Base-by-base conservation (phyloP, 75 land plant genomes). In the Picea sitchensis region DNA sequence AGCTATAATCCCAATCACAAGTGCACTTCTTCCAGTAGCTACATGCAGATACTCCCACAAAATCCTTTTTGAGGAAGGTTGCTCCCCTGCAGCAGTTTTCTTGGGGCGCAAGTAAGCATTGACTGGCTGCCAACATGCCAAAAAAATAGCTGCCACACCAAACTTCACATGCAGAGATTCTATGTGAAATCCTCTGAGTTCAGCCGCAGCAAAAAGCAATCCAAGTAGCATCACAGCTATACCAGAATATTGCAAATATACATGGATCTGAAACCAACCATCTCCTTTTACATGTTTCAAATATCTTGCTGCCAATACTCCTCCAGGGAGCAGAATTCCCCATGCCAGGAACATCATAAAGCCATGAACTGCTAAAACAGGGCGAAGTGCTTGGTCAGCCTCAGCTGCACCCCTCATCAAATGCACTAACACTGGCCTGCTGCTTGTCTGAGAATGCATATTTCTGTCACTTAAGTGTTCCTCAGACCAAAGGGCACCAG, bases 291-390 rank as follows among this genome's bases (percentile, higher is more conserved):
- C 77, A 83, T 95, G 99, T 79, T 92, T 98, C 74, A 98, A 73
- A 72, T 97, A 98, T 69, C 99, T 87, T 34, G 99, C 98, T 62
- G 96, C 90, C 85, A 95, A 76, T 72, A 93, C 85, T 59, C 99
- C 99, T 64, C 94, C 96, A 41, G 99, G 99, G 77, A 98, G 88
- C 78, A 98, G 81, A 62, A 98, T 80, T 7, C 94, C 99, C 98
- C 98, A 98, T 14, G 99, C 94, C 60, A 98, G 82, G 80, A 95
- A 98, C 99, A 98, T 98, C 94, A 98, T 98, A 75, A 98, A 98
- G 11, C 99, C 99, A 92, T 98, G 99, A 36, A 98, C 99, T 75
- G 93, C 99, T 73, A 98, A 81, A 38, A 98, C 99, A 51, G 99
- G 99, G 21, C 91, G 86, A 59, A 98, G 77, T 79, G 92, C 93